Base-by-base conservation (phyloP, 1,284 basidiomycete genomes). In the Cutaneotrichosporon daszewskae region DNA sequence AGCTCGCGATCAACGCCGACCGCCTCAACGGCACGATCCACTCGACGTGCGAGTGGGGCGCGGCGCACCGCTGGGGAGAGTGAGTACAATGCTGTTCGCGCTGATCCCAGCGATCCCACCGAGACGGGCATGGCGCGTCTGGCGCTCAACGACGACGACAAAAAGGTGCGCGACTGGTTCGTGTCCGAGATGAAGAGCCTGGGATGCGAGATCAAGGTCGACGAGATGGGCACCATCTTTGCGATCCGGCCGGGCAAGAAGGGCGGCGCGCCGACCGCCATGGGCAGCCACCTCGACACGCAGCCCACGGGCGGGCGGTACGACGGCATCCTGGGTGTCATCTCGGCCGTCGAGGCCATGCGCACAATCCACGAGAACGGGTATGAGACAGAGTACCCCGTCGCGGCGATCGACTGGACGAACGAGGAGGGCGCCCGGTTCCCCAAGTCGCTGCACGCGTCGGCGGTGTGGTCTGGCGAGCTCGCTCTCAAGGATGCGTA, bases 211-310 rank as follows among this genome's bases (percentile, higher is more conserved):
- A 60, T 66, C 20, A 54, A 50, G 9, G 45, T 59, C 28, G 58
- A 60, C 41, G 27, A 39, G 20, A 65, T 66, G 57, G 65, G 65
- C 26, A 68, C 66, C 57, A 62, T 66, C 47, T 68, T 65, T 35
- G 55, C 54, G 25, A 47, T 60, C 25, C 53, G 54, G 1, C 39
- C 47, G 0, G 62, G 62, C 20, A 49, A 43, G 36, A 41, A 47
- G 23, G 36, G 45, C 11, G 45, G 45, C 8, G 26, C 50, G 12
- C 60, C 60, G 7, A 57, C 55, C 14, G 60, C 57, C 1, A 59
- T 63, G 51, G 60, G 58, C 12, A 55, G 51, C 13, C 60, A 63
- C 42, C 55, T 63, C 24, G 60, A 63, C 48, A 62, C 60, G 3
- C 60, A 63, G 48, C 60, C 60, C 9, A 53, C 52, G 0, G 60